Evolutionary conservation across 495 filamentous ascomycete species (phyloP), one percentile per base, ranked within the genome.

Genomic region (Daldinia grandis): DNA sequence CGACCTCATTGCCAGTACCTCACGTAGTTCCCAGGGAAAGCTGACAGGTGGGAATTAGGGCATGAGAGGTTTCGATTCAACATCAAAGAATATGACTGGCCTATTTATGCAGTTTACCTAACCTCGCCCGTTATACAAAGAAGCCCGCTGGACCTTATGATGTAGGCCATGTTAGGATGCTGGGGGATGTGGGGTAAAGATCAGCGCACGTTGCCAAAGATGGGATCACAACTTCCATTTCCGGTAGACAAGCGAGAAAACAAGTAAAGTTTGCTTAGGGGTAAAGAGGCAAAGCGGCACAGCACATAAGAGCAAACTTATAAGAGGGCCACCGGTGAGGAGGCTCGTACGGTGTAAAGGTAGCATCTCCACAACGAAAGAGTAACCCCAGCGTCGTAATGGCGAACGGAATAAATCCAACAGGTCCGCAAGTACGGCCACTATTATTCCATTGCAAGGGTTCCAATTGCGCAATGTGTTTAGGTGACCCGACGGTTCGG

Each of bases 101-200:
- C 27, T 58, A 66, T 67, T 64, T 72, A 72, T 63, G 47, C 28
- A 60, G 21, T n/a, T 51, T 27, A 4, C 4, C 30, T 58, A 19
- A 55, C 30, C 54, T 64, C 24, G 21, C 19, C 59, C 58, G 42
- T 31, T 35, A 50, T 72, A 69, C 59, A 63, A 68, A 60, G 55
- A 68, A 56, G 38, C 44, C 44, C 62, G n/a, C 62, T 21, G 6
- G 54, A 4, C 50, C 37, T 27, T 55, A 38, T 58, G 62, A 71
- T 71, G 62, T 28, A 58, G 55, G 60, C 24, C 37, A 56, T 35
- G 64, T 67, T 72, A 64, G 69, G 59, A 56, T 35, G 64, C 64
- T 72, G 69, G 69, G 59, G 69, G 63, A 72, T 40, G 69, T 55
- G 69, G 69, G 69, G 69, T 64, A 71, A 67, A 67, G 37, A 72